Evolutionary conservation across 2,329 filamentous ascomycete genomes (phyloP).

Genomic region (Didymella exigua): DNA sequence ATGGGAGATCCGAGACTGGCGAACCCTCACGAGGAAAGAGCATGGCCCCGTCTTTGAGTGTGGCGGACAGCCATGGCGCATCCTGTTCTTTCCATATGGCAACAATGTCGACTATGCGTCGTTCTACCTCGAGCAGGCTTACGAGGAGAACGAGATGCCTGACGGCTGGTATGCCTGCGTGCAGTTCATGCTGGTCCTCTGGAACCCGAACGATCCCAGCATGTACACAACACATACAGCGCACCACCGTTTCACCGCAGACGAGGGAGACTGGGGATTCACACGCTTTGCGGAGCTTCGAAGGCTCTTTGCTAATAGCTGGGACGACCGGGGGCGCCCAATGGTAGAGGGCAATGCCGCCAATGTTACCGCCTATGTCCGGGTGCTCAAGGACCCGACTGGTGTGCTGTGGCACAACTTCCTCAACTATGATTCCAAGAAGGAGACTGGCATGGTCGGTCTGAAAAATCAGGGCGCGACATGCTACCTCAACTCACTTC

Average conservation of each 20-base stretch:
- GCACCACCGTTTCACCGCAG: constrained; percentile 94
- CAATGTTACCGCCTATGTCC: constrained; percentile 82
- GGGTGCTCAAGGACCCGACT: constrained; percentile 84
- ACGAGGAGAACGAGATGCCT: constrained; percentile 73
- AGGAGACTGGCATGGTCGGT: constrained; percentile 95
- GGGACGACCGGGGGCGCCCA: constrained; percentile 71
- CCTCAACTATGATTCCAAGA: constrained; percentile 97
- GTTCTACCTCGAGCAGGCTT: constrained; percentile 95
- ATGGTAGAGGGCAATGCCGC: constrained; percentile 77
- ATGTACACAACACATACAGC: constrained; percentile 77
- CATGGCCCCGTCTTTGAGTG: constrained; percentile 89
- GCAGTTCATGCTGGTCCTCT: constrained; percentile 91
- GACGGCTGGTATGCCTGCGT: constrained; percentile 97
- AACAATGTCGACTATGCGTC: constrained; percentile 94
- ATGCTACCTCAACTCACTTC: constrained; percentile 59
- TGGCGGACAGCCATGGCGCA: constrained; percentile 88
- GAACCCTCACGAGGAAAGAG: constrained; percentile 74
- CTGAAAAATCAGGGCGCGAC: constrained; percentile 92
- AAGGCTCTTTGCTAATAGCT: constrained; percentile 79
- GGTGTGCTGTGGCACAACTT: constrained; percentile 92
- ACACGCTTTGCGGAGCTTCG: constrained; percentile 92
- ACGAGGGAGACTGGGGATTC: constrained; percentile 98
- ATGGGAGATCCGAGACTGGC: constrained; percentile 89
- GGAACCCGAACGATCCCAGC: constrained; percentile 91
- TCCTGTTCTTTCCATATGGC: constrained; percentile 92